Percentiles rank a stretch among this genome's conserved stretches.
Evolutionary conservation across 1,284 basidiomycete species (phyloP).

Genomic region (Sanghuangporus baumii): DNA sequence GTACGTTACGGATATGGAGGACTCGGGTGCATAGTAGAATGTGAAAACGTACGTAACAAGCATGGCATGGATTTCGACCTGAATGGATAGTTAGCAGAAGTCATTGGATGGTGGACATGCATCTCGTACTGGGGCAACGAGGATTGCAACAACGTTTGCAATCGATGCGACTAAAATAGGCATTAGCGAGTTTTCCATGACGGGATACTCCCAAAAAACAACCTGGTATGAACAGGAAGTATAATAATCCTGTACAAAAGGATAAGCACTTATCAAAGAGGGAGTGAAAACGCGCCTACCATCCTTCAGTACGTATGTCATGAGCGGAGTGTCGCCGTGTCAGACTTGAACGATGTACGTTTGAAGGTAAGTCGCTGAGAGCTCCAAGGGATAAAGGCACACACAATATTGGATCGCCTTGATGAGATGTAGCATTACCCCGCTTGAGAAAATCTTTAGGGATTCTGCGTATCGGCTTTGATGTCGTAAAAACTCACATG

Average conservation of each 20-base stretch:
- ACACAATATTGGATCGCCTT: not conserved
- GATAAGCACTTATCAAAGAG: not conserved
- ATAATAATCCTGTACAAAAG: not conserved
- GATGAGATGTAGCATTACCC: not conserved
- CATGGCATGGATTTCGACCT: not conserved
- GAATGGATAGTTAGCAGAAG: not conserved
- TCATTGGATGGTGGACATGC: not conserved
- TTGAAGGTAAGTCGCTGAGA: not conserved
- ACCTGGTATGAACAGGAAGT: not conserved
- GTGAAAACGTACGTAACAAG: not conserved
- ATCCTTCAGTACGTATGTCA: not conserved
- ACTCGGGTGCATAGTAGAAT: not conserved
- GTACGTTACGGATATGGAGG: not conserved
- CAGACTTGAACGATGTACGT: not conserved
- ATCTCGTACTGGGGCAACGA: not conserved
- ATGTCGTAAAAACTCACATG: not conserved
- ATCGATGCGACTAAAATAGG: not conserved
- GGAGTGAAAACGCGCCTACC: not conserved
- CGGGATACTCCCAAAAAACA: not conserved
- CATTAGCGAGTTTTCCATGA: not conserved
- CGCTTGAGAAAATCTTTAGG: not conserved
- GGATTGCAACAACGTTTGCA: not conserved
- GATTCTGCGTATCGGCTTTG: not conserved
- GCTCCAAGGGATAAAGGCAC: not conserved
- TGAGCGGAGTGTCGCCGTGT: not conserved